phyloP scores from a whole-genome alignment of 2,329 filamentous ascomycete species.

The Hypoxylon sp. region DNA sequence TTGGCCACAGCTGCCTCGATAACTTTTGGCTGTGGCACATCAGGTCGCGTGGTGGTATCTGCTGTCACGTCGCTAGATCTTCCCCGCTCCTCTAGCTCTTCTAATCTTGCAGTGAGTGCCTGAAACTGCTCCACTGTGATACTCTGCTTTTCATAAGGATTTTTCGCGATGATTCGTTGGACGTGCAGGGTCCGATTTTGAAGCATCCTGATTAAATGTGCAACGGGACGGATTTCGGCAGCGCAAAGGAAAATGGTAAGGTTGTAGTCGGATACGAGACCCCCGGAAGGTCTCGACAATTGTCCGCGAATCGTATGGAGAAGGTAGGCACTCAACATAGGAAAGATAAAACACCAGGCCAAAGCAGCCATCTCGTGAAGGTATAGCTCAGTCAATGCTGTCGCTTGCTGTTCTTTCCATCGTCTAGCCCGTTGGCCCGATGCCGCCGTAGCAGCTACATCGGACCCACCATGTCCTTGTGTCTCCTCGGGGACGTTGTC shows the following conservation, averaged over 20 bases:
- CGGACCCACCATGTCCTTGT: constrained; percentile 40
- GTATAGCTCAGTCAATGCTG: constrained; percentile 75
- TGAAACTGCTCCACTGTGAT: constrained; percentile 62
- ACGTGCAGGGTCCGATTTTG: constrained; percentile 84
- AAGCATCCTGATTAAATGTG: constrained; percentile 85
- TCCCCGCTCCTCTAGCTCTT: constrained; percentile 75
- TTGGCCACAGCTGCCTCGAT: constrained; percentile 63
- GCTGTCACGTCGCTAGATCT: constrained; percentile 56
- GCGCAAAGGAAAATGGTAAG: constrained; percentile 90
- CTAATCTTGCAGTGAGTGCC: constrained; percentile 75
- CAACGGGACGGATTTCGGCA: constrained; percentile 85
- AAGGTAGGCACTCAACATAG: constrained; percentile 84
- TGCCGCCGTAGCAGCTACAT: constrained; percentile 24
- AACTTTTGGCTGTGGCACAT: constrained; percentile 54
- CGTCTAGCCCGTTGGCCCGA: constrained; percentile 37
- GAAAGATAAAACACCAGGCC: constrained; percentile 82
- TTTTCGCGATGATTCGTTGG: constrained; percentile 77
- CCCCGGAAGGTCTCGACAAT: constrained; percentile 86
- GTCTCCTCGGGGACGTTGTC: constrained; percentile 64
- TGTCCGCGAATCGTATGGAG: constrained; percentile 85
- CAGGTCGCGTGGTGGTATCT: constrained; percentile 43
- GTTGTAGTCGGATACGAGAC: constrained; percentile 92
- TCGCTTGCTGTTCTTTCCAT: constrained; percentile 52
- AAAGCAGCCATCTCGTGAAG: constrained; percentile 82
- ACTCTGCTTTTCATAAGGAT: constrained; percentile 61